A percentile compares a stretch with the other conserved stretches of the same genome.
phyloP scores from a whole-genome alignment of 2,329 filamentous ascomycete genomes.

The Sporothrix humicola region DNA sequence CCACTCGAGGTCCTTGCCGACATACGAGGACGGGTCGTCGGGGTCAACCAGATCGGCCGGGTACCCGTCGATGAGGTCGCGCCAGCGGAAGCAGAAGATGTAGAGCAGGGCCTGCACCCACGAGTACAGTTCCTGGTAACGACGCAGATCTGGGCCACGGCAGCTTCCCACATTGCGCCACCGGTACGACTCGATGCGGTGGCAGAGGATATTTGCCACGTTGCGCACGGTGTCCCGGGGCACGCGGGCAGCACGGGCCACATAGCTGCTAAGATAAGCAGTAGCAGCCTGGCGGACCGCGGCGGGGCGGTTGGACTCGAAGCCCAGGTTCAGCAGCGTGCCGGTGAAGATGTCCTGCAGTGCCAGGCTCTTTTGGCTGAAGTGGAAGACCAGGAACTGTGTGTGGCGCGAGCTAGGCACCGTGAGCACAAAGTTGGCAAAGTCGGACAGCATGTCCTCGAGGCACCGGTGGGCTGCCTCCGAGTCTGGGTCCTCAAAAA shows the following conservation, averaged over 20 bases:
- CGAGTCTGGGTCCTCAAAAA: constrained; percentile 71
- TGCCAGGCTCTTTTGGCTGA: constrained; percentile 78
- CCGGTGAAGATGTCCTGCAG: constrained; percentile 84
- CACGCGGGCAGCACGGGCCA: constrained; percentile 85
- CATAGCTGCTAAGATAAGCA: constrained; percentile 92
- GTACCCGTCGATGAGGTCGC: constrained; percentile 75
- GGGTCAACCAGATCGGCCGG: constrained; percentile 66
- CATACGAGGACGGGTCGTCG: constrained; percentile 64
- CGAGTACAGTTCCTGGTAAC: constrained; percentile 84
- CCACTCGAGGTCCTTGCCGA: constrained; percentile 79
- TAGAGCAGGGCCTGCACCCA: constrained; percentile 89
- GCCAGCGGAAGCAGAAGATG: constrained; percentile 98
- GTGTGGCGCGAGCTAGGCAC: constrained; percentile 91
- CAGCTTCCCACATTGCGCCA: constrained; percentile 73
- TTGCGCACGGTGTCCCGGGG: constrained; percentile 76
- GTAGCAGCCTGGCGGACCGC: constrained; percentile 83
- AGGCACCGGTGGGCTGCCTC: constrained; percentile 74
- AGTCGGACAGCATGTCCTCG: constrained; percentile 81
- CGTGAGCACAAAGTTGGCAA: constrained; percentile 84
- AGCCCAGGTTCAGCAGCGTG: constrained; percentile 73
- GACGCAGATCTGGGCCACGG: constrained; percentile 81
- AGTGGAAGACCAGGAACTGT: constrained; percentile 96
- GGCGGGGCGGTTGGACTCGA: constrained; percentile 71
- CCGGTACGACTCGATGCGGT: constrained; percentile 78
- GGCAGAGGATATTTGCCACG: constrained; percentile 79